A percentile compares a stretch with the other conserved stretches of the same genome.
Conservation (phyloP, 164 flowering plant genomes). For the Vitis amurensis region DNA sequence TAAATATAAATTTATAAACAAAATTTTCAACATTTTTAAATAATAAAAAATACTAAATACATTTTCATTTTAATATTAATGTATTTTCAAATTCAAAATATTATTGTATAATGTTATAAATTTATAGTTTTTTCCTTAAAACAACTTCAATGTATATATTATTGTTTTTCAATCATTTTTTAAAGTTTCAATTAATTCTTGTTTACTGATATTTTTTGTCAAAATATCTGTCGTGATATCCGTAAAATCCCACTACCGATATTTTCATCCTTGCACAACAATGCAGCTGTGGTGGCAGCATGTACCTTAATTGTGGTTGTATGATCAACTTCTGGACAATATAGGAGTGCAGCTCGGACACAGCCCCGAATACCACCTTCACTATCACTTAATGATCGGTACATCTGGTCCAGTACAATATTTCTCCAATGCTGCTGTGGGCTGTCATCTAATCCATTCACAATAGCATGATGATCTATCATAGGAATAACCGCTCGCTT, state of each 20-base stretch:
- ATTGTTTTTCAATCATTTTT: no score
- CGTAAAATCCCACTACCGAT: not conserved
- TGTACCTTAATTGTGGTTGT: conserved; percentile 24
- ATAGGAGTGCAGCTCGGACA: conserved; percentile 39
- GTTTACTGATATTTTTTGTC: no score
- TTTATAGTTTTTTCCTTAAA: no score
- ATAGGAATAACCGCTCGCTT: conserved; percentile 22
- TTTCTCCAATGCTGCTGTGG: conserved; percentile 32
- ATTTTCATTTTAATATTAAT: no score
- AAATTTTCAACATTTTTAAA: no score
- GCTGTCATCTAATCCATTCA: conserved; percentile 26
- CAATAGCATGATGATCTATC: conserved; percentile 10
- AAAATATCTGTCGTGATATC: no score
- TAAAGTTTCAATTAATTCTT: no score
- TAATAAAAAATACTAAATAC: no score
- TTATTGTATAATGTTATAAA: no score
- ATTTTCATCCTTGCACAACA: not conserved
- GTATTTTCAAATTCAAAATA: no score
- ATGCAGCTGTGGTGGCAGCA: conserved; percentile 6
- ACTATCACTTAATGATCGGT: conserved; percentile 28
- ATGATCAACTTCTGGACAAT: conserved; percentile 16
- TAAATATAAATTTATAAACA: no score
- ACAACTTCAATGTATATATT: no score
- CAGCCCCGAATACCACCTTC: conserved; percentile 43
- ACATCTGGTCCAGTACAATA: conserved; percentile 39